Evolutionary conservation across 2,329 filamentous ascomycete genomes (phyloP).

Genomic region (Trichophyton verrucosum): DNA sequence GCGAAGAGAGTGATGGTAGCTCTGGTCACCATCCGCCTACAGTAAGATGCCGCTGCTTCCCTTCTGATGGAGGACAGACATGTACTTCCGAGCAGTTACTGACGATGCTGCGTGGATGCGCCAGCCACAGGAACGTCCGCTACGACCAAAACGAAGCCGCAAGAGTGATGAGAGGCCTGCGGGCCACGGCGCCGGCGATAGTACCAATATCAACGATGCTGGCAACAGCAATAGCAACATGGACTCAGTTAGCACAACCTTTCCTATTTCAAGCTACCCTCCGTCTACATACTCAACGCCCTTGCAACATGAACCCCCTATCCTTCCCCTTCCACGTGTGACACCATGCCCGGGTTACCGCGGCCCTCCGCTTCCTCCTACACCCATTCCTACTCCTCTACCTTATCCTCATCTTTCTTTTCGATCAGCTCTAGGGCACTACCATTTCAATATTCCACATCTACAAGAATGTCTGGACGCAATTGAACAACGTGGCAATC

Average conservation of each 20-base stretch:
- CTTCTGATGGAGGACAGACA: too few relatives aligned
- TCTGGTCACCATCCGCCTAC: slow-evolving; percentile 34
- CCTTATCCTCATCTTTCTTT: too few relatives aligned
- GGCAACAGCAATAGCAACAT: slow-evolving; percentile 9
- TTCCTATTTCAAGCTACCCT: slow-evolving; percentile 18
- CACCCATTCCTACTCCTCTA: slow-evolving; percentile 15
- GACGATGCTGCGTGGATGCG: not conserved
- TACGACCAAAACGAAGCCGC: slow-evolving; percentile 33
- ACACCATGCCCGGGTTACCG: not conserved
- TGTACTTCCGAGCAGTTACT: not conserved
- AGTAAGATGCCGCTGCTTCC: slow-evolving; percentile 17
- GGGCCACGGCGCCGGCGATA: slow-evolving; percentile 19
- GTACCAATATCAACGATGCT: slow-evolving; percentile 10
- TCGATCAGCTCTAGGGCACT: too few relatives aligned
- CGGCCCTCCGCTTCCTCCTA: slow-evolving; percentile 22
- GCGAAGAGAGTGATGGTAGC: slow-evolving; percentile 34
- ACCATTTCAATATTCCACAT: too few relatives aligned
- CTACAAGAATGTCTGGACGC: not conserved
- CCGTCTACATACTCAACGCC: not conserved
- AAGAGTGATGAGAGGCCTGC: slow-evolving; percentile 24
- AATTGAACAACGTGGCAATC: slow-evolving; percentile 3
- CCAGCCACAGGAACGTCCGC: slow-evolving; percentile 36
- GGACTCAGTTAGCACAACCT: slow-evolving; percentile 14
- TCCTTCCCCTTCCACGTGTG: not conserved
- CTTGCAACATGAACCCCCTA: not conserved